These are phyloP conservation scores for Calophaca sinica DNA, from an alignment of 306 rosid genomes.

Conservation along the genomic window DNA sequence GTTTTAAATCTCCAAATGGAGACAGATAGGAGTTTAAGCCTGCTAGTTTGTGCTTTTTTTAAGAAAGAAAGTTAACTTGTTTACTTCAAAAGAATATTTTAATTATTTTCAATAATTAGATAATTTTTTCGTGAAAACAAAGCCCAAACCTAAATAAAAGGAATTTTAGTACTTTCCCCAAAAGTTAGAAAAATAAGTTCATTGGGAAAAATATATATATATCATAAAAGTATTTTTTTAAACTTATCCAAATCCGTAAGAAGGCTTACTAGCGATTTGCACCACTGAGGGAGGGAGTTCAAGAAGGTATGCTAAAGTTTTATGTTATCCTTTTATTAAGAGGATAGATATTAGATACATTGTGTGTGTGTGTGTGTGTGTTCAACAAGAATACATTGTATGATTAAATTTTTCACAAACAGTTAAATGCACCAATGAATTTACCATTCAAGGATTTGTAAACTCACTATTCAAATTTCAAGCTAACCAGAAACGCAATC, in stretches of 20 bases:
- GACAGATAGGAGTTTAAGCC: not conserved
- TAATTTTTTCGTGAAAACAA: not conserved
- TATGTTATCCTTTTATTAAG: not conserved
- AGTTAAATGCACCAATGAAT: not conserved
- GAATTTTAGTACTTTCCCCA: not conserved
- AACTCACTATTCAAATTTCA: not conserved
- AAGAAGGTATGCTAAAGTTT: not conserved
- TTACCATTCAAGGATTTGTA: not conserved
- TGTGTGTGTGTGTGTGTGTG: not conserved
- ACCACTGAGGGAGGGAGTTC: not conserved
- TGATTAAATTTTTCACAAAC: not conserved
- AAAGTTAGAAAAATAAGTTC: not conserved
- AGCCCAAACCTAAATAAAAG: not conserved
- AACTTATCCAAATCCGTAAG: not conserved
- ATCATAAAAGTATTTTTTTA: not conserved
- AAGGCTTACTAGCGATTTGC: not conserved
- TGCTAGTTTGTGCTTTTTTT: slow-evolving; percentile 3
- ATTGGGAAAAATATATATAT: not conserved
- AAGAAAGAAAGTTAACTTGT: not conserved
- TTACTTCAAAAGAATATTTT: not conserved
- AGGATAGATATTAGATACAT: slow-evolving; percentile 1
- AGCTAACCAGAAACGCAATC: slow-evolving; percentile 1
- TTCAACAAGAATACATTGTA: not conserved
- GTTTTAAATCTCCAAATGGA: slow-evolving; percentile 9
- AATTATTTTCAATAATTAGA: not conserved